Evolutionary conservation across 345 rosid genomes (phyloP).

Genomic region (Triadica sebifera): DNA sequence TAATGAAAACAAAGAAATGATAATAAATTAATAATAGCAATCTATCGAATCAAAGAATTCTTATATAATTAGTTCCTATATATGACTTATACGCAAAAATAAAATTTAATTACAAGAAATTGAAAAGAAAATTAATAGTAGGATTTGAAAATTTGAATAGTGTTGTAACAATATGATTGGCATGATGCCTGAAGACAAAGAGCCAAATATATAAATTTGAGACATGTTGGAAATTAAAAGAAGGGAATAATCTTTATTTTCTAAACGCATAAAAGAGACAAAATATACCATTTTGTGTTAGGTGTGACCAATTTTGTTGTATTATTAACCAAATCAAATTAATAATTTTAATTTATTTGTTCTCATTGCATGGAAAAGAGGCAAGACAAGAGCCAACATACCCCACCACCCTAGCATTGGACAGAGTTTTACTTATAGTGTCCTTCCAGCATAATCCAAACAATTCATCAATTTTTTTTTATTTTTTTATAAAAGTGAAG

Average conservation of each 20-base stretch:
- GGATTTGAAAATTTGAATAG: not conserved
- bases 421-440: slow-evolving; percentile 23
- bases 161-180: slow-evolving; percentile 14
- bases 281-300: slow-evolving; percentile 25
- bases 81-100: no score
- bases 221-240: not conserved
- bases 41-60: no score
- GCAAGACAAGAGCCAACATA: slow-evolving; percentile 21
- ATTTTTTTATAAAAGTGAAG: no score
- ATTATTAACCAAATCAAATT: slow-evolving; percentile 17
- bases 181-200: slow-evolving; percentile 31
- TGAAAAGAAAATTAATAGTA: no score
- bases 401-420: slow-evolving; percentile 25
- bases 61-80: no score
- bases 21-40: no score
- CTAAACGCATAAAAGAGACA: slow-evolving; percentile 32
- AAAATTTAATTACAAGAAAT: no score
- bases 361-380: slow-evolving; percentile 19
- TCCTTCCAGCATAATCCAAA: not conserved
- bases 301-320: slow-evolving; percentile 31
- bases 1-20: no score
- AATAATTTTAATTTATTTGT: slow-evolving; percentile 15
- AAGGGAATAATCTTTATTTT: not conserved
- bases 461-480: not conserved
- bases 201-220: not conserved